phyloP scores from a whole-genome alignment of 2,329 filamentous ascomycete species.

The Penicillium carneum region DNA sequence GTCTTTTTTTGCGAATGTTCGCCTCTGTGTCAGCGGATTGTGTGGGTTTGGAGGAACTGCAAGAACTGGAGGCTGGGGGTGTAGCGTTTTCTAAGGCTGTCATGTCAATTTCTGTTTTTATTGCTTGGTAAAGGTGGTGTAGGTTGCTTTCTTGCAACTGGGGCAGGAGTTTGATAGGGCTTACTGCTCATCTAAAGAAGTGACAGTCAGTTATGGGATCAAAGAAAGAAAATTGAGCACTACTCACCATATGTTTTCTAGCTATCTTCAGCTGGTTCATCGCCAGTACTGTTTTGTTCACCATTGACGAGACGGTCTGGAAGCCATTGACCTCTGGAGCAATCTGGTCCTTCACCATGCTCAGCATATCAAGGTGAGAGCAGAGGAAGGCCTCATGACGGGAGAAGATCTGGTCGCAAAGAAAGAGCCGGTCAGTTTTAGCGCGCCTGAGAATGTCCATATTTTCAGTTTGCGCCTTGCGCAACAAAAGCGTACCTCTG shows the following conservation, averaged over 20 bases:
- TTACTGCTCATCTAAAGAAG: conserved; percentile 29
- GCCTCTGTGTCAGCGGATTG: conserved; percentile 22
- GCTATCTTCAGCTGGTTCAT: conserved; percentile 47
- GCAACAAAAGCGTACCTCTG: conserved; percentile 30
- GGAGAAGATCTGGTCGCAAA: conserved; percentile 45
- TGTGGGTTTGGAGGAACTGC: conserved; percentile 11
- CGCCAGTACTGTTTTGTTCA: conserved; percentile 50
- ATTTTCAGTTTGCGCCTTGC: not conserved
- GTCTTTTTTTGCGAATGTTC: conserved; percentile 26
- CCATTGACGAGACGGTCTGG: conserved; percentile 46
- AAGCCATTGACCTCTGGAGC: conserved; percentile 39
- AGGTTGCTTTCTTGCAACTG: not conserved
- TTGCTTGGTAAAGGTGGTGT: not conserved
- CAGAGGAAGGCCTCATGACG: conserved; percentile 52
- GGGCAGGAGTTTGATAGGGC: conserved; percentile 7
- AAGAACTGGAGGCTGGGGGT: not conserved
- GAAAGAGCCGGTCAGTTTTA: not conserved
- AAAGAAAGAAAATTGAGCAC: not conserved
- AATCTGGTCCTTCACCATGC: conserved; percentile 44
- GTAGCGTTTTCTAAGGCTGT: conserved; percentile 7
- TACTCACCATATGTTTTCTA: conserved; percentile 47
- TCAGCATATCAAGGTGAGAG: conserved; percentile 51
- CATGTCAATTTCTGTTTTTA: not conserved
- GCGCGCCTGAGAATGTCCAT: not conserved
- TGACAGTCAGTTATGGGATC: conserved; percentile 11